A percentile compares a stretch with the other conserved stretches of the same genome.
Evolutionary conservation across 495 filamentous ascomycete genomes (phyloP).

Genomic region (Lasiosphaeriaceae sp.): DNA sequence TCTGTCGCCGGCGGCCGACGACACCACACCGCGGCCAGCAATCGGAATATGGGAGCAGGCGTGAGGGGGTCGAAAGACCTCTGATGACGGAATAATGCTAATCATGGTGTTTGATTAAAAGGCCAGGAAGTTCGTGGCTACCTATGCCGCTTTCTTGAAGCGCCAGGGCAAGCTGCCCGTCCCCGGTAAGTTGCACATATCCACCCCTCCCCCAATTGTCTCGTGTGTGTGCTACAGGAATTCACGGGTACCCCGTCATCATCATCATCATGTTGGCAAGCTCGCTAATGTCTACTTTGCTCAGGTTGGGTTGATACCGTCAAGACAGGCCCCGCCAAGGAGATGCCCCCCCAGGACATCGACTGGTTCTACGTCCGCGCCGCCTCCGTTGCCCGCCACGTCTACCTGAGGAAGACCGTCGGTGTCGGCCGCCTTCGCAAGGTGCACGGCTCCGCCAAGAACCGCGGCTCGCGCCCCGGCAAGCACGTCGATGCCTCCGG

Average conservation of each 20-base stretch:
- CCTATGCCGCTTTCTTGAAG: slow-evolving; percentile 97
- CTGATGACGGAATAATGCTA: slow-evolving; percentile 59
- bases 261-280: too few species aligned
- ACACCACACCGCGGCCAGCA: slow-evolving; percentile 23
- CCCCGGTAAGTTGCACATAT: slow-evolving; percentile 64
- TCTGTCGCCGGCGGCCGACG: slow-evolving; percentile 29
- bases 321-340: slow-evolving; percentile 93
- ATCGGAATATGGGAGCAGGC: slow-evolving; percentile 43
- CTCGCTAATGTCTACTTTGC: slow-evolving; percentile 7
- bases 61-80: slow-evolving; percentile 57
- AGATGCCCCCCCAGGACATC: slow-evolving; percentile 93
- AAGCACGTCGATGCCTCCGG: slow-evolving; percentile 96
- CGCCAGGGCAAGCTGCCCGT: slow-evolving; percentile 97
- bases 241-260: too few species aligned
- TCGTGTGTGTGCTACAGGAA: background rate
- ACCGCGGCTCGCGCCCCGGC: slow-evolving; percentile 85
- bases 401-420: slow-evolving; percentile 98
- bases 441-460: slow-evolving; percentile 92
- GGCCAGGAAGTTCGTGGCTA: slow-evolving; percentile 92
- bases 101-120: slow-evolving; percentile 45
- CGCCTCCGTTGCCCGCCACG: slow-evolving; percentile 90
- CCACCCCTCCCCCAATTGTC: background rate
- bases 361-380: slow-evolving; percentile 99
- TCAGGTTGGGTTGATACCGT: slow-evolving; percentile 97
- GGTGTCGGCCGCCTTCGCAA: slow-evolving; percentile 80